Base-by-base conservation (phyloP, 2,329 filamentous ascomycete genomes). In the Scytalidium sp. region DNA sequence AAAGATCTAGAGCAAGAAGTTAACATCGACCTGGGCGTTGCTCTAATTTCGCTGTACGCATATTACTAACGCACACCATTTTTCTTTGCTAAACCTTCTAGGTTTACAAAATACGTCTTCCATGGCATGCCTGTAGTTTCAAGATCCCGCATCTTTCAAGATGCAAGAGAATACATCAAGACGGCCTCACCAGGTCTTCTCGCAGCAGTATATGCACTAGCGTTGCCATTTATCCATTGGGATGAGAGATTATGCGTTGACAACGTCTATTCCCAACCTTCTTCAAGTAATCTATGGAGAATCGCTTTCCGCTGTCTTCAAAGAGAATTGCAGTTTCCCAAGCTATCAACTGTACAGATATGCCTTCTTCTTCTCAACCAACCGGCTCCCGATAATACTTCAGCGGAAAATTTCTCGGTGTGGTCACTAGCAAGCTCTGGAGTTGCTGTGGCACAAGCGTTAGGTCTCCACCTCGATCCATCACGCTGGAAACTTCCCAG, bases 391-490 rank as follows among this genome's bases (percentile, higher is more conserved):
- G 29, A 45, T 19, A 23, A 45, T 10, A 20, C 29, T 27, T 20
- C 29, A 15, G 21, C 29, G 4, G 43, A 45, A 25, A 45, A 23
- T 25, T 15, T 23, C 7, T 45, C 29, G 8, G 29, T 25, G 29
- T 45, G 43, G 43, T 20, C 43, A 3, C 43, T 45, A 10, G 7
- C 29, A 15, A 23, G 43, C 11, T 3, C 43, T 7, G 20, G n/a
- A 15, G 43, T 45, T 25, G 25, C 43, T 6, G 17, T 23, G 3
- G 43, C 43, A 9, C 43, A 45, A 23, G 17, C 43, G 3, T 10
- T 45, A 4, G 43, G 43, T 9, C 43, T 45, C 29, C 43, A 45
- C 20, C 20, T 45, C 8, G 43, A 45, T n/a, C 21, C 43, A 9
- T 25, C 11, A 8, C 8, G 5, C 19, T 45, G 43, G 43, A 45